phyloP scores from a whole-genome alignment of 2,329 filamentous ascomycete species.

The Sporothrix globosa region DNA sequence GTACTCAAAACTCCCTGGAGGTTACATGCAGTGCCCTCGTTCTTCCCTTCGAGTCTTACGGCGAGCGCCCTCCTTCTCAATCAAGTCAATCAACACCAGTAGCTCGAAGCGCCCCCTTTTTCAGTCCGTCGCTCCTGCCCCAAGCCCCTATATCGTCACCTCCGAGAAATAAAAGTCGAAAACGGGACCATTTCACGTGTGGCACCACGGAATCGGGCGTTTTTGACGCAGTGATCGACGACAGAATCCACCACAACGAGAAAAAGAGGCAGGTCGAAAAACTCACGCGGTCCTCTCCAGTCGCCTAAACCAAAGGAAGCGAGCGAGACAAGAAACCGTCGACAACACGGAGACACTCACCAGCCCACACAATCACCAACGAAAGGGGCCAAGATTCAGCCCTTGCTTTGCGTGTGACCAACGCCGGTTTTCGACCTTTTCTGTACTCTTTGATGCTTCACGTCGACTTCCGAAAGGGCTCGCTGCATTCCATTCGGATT shows the following conservation, averaged over 20 bases:
- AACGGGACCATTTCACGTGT: conserved; percentile 22
- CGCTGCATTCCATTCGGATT: neutral
- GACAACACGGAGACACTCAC: neutral
- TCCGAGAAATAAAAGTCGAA: neutral
- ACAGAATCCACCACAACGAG: conserved; percentile 15
- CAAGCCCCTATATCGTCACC: neutral
- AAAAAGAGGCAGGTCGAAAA: conserved; percentile 23
- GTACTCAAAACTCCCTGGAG: neutral
- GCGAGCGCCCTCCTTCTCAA: neutral
- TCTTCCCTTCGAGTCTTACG: neutral
- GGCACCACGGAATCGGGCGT: conserved; percentile 25
- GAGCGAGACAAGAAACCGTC: conserved; percentile 6
- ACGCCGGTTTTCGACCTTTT: neutral
- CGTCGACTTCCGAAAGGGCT: neutral
- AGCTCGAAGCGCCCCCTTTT: conserved; percentile 23
- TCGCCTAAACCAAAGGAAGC: neutral
- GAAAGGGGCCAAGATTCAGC: conserved; percentile 16
- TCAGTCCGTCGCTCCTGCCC: neutral
- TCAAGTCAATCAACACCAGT: neutral
- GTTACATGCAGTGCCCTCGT: conserved; percentile 8
- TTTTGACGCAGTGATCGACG: conserved; percentile 26
- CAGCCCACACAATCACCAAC: neutral
- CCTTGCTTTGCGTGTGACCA: conserved; percentile 12
- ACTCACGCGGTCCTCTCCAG: neutral
- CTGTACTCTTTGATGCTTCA: neutral